Conservation (phyloP, 768 basidiomycete genomes). For the Astraeus odoratus region DNA sequence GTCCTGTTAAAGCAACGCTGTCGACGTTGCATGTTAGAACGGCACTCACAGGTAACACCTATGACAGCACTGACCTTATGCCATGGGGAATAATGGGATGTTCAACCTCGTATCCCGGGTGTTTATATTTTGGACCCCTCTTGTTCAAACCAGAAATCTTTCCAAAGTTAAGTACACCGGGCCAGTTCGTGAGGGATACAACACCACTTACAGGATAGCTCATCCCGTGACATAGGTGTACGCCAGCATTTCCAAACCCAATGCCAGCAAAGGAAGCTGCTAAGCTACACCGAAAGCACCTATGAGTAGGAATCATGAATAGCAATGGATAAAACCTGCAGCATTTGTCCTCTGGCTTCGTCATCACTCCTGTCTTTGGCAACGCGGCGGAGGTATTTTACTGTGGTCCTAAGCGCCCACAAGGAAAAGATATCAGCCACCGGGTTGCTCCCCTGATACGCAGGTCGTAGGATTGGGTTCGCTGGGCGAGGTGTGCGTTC, state of each 20-base stretch:
- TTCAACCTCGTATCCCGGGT: slow-evolving; percentile 81
- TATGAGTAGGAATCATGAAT: neutral
- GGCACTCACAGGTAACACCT: neutral
- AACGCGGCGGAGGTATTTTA: slow-evolving; percentile 83
- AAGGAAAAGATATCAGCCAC: slow-evolving; percentile 94
- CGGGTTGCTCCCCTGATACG: slow-evolving; percentile 91
- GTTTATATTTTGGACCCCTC: slow-evolving; percentile 85
- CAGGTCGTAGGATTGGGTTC: slow-evolving; percentile 87
- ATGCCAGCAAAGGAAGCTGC: slow-evolving; percentile 94
- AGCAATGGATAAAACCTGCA: slow-evolving; percentile 40
- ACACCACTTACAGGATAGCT: slow-evolving; percentile 64
- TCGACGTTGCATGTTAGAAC: slow-evolving; percentile 6
- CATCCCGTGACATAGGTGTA: slow-evolving; percentile 87
- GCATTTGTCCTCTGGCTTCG: slow-evolving; percentile 87
- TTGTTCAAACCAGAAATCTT: slow-evolving; percentile 94
- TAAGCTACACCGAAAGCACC: slow-evolving; percentile 39
- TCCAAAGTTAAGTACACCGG: slow-evolving; percentile 1
- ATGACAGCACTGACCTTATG: slow-evolving; percentile 40
- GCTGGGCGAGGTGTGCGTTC: slow-evolving; percentile 84
- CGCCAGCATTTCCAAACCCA: slow-evolving; percentile 91
- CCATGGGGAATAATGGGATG: slow-evolving; percentile 93
- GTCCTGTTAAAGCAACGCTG: slow-evolving; percentile 84
- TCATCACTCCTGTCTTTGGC: slow-evolving; percentile 70
- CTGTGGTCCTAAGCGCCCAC: slow-evolving; percentile 88
- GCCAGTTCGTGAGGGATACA: neutral